Evolutionary conservation across 163 green algal genomes (phyloP), one percentile per base, ranked within the genome.

Genomic region (Volvox carteri): DNA sequence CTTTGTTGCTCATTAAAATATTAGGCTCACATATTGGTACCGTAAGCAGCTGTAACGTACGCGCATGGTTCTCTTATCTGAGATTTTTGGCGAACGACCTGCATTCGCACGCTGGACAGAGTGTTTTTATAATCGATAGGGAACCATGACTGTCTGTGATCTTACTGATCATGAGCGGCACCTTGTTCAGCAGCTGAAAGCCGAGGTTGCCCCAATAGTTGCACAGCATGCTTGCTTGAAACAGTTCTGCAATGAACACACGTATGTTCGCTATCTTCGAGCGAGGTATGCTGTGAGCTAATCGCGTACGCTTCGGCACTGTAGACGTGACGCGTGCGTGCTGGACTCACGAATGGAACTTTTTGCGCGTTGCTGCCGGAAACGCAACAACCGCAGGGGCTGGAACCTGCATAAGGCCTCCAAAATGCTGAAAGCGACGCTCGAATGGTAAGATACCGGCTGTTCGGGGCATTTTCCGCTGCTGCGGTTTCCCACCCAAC

Each of bases 251-350:
- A 97, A 93, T 37, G 88, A 94, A 25, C 92, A 91, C 72, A 96
- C 93, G 1, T 96, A 97, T 86, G 92, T 96, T 30, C 93, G 96
- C 11, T 98, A 97, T 85, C 70, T 98, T 30, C 86, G 93, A 11
- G 95, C 96, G 0, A 91, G 95, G 92, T 93, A 68, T 33, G 90
- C 42, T 2, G 37, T 54, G 3, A 78, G 7, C 67, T 50, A 18
- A n/a, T n/a, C n/a, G n/a, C n/a, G n/a, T n/a, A n/a, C n/a, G n/a
- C n/a, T n/a, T n/a, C n/a, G n/a, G n/a, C n/a, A n/a, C n/a, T n/a
- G n/a, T n/a, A n/a, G n/a, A n/a, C n/a, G n/a, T n/a, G n/a, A n/a
- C n/a, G n/a, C n/a, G n/a, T n/a, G n/a, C n/a, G n/a, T n/a, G n/a
- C n/a, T n/a, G n/a, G n/a, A n/a, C n/a, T n/a, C n/a, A n/a, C n/a